These are phyloP conservation scores for Alternaria conjuncta DNA, from an alignment of 2,329 filamentous ascomycete species.

Conservation along the genomic window DNA sequence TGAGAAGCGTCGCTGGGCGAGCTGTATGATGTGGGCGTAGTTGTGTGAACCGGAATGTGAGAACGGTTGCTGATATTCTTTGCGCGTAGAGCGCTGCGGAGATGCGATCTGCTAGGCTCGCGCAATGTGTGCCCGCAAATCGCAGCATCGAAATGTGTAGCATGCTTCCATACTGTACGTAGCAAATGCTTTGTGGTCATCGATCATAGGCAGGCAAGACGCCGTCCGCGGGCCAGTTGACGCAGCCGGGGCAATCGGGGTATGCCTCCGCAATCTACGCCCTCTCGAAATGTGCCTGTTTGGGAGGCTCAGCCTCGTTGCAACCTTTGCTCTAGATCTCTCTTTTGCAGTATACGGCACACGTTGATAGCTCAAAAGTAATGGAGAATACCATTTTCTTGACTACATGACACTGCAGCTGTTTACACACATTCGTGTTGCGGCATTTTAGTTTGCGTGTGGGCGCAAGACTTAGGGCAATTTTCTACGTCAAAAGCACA, in stretches of 20 bases:
- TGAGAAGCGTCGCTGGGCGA: not conserved
- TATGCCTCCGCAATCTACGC: not conserved
- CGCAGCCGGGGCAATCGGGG: not conserved
- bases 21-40: not conserved
- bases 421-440: too few relatives aligned
- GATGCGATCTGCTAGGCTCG: not conserved
- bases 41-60: too few relatives aligned
- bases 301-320: not conserved
- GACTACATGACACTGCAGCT: rapidly evolving
- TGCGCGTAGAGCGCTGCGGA: not conserved
- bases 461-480: too few relatives aligned
- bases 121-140: not conserved
- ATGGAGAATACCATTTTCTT: not conserved
- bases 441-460: too few relatives aligned
- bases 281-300: not conserved
- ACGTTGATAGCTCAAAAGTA: not conserved
- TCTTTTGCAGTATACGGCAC: not conserved
- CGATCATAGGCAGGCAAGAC: not conserved
- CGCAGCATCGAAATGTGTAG: not conserved
- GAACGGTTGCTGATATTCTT: not conserved
- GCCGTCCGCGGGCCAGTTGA: not conserved
- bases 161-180: not conserved
- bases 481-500: not conserved
- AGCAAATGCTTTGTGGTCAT: not conserved
- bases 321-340: not conserved